These are phyloP conservation scores for Leccinum truebloodii DNA, from an alignment of 768 basidiomycete genomes.

Conservation along the genomic window DNA sequence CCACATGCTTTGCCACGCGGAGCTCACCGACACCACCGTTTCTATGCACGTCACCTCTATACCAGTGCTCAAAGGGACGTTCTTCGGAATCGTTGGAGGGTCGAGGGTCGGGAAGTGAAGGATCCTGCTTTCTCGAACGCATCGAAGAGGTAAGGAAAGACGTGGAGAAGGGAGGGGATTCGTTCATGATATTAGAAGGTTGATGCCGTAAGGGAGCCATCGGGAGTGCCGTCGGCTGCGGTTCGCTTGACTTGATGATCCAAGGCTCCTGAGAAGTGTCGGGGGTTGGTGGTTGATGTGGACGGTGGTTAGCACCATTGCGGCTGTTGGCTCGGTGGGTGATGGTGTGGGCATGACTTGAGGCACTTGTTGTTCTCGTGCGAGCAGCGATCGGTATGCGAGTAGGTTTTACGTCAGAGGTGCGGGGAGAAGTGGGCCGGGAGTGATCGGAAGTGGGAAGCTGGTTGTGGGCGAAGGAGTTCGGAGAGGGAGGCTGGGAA, in stretches of 20 bases:
- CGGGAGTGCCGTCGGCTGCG: constrained; percentile 33
- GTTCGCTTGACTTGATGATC: constrained; percentile 30
- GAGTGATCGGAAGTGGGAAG: constrained; percentile 39
- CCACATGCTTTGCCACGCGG: constrained; percentile 68
- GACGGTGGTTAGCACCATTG: constrained; percentile 30
- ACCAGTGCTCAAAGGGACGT: constrained; percentile 87
- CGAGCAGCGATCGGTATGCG: constrained; percentile 51
- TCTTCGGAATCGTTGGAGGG: constrained; percentile 77
- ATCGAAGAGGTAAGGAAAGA: constrained; percentile 47
- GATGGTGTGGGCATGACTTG: constrained; percentile 39
- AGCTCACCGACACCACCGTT: constrained; percentile 90
- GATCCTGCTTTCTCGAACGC: constrained; percentile 37
- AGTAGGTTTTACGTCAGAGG: constrained; percentile 42
- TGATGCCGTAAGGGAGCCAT: constrained; percentile 39
- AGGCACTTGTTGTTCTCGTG: constrained; percentile 41
- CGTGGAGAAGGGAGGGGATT: constrained; percentile 61
- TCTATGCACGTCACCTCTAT: constrained; percentile 80
- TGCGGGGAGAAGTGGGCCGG: constrained; percentile 47
- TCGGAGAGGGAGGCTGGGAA: constrained; percentile 50
- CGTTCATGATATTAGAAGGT: constrained; percentile 56
- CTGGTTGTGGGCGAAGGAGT: constrained; percentile 29
- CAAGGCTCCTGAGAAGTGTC: constrained; percentile 34
- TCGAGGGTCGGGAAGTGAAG: constrained; percentile 40
- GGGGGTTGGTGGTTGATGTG: constrained; percentile 28
- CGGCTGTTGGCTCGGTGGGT: constrained; percentile 39